Percentiles rank a stretch among this genome's conserved stretches.
Evolutionary conservation across 495 filamentous ascomycete species (phyloP).

Genomic region (Viridothelium virens): DNA sequence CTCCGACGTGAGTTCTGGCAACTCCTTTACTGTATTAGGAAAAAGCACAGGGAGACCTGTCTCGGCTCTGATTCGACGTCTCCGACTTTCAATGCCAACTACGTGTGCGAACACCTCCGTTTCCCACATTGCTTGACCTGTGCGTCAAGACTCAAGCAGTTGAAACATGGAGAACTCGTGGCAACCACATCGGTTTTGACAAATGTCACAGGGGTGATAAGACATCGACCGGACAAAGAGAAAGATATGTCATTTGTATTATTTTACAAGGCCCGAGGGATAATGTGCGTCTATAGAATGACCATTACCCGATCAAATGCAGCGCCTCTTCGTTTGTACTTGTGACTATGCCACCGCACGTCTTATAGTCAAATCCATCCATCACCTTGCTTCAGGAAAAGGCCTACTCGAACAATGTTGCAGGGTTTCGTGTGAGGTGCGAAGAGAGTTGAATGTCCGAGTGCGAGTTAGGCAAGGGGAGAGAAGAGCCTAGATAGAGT

Average conservation of each 20-base stretch:
- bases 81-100: not conserved
- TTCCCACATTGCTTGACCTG: not conserved
- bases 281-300: not conserved
- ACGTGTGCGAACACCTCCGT: not conserved
- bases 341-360: not conserved
- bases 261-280: not conserved
- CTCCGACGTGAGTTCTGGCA: too few relatives aligned
- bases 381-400: too few relatives aligned
- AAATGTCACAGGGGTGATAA: not conserved
- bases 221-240: not conserved
- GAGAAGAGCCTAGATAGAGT: conserved; percentile 35
- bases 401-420: too few relatives aligned
- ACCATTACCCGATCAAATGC: not conserved
- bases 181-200: not conserved
- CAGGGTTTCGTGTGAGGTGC: too few relatives aligned
- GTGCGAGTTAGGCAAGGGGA: conserved; percentile 27
- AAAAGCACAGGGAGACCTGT: too few relatives aligned
- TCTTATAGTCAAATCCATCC: too few relatives aligned
- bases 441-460: not conserved
- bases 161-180: not conserved
- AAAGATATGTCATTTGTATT: not conserved
- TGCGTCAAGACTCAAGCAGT: not conserved
- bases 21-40: too few relatives aligned
- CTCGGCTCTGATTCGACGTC: not conserved
- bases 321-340: not conserved